A percentile compares a stretch with the other conserved stretches of the same genome.
Conservation (phyloP, 371 early-diverging fungal genomes). For the Mortierella sp. region DNA sequence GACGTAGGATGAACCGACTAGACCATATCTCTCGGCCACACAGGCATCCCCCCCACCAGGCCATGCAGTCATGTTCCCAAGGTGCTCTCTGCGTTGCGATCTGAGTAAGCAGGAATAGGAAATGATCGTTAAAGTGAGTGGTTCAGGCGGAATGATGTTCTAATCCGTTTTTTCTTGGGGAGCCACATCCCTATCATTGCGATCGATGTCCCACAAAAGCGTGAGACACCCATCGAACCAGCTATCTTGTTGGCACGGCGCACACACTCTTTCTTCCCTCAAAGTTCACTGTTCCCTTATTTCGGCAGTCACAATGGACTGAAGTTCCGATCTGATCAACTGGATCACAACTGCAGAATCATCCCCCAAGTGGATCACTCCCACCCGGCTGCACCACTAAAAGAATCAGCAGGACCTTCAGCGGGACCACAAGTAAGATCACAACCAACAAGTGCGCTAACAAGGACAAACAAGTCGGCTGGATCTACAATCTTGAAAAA, state of each 20-base stretch:
- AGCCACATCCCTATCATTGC: too few relatives aligned
- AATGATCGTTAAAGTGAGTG: neutral
- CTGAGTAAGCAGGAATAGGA: neutral
- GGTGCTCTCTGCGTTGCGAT: neutral
- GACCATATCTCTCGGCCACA: neutral
- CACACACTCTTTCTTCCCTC: too few relatives aligned
- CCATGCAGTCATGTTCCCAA: neutral
- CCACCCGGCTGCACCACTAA: too few relatives aligned
- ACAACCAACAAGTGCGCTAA: neutral
- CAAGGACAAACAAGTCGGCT: neutral
- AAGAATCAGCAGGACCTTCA: too few relatives aligned
- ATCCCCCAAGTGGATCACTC: too few relatives aligned
- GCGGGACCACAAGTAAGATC: neutral
- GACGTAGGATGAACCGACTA: neutral
- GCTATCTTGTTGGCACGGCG: too few relatives aligned
- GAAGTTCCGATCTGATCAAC: too few relatives aligned
- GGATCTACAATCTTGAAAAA: too few relatives aligned
- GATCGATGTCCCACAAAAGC: too few relatives aligned
- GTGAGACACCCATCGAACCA: too few relatives aligned
- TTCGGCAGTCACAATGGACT: neutral
- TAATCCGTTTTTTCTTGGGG: neutral
- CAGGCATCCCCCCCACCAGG: neutral
- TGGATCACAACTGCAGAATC: too few relatives aligned
- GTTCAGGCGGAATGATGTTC: neutral
- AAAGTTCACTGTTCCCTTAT: too few relatives aligned